Percentiles rank a stretch among this genome's conserved stretches.
Conservation (phyloP, 169 alveolate genomes). For the Cryptosporidium viatorum region DNA sequence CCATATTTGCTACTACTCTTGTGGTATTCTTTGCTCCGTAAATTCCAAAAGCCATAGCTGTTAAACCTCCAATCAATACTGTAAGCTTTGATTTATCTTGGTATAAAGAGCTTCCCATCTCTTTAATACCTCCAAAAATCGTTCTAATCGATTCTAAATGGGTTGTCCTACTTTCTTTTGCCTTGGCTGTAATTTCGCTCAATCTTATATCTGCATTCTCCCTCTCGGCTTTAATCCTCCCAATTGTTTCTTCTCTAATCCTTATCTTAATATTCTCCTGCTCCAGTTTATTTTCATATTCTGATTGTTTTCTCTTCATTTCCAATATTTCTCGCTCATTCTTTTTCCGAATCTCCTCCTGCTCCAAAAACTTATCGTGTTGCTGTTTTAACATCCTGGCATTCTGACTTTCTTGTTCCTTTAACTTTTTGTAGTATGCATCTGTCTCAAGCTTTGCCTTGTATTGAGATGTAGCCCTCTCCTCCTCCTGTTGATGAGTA, state of each 20-base stretch:
- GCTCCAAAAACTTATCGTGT: constrained; percentile 90
- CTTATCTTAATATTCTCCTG: constrained; percentile 89
- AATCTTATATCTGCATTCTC: constrained; percentile 85
- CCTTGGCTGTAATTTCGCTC: constrained; percentile 81
- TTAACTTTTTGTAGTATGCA: constrained; percentile 90
- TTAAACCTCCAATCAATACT: constrained; percentile 79
- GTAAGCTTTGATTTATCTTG: constrained; percentile 77
- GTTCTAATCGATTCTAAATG: constrained; percentile 87
- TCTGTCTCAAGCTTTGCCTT: constrained; percentile 93
- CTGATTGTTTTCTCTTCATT: constrained; percentile 78
- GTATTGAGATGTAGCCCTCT: constrained; percentile 93
- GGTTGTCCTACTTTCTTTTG: constrained; percentile 92
- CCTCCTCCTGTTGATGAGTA: constrained; percentile 93
- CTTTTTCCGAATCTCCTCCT: constrained; percentile 83
- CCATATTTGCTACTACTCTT: constrained; percentile 76
- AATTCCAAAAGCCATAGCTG: constrained; percentile 85
- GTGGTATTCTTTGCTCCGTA: constrained; percentile 85
- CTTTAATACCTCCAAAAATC: constrained; percentile 85
- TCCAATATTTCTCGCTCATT: constrained; percentile 84
- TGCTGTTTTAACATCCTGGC: constrained; percentile 92
- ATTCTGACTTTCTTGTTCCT: constrained; percentile 93
- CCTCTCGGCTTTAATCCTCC: constrained; percentile 84
- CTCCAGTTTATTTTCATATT: constrained; percentile 80
- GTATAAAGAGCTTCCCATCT: constrained; percentile 36
- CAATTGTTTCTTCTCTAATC: constrained; percentile 86